Percentiles rank a stretch among this genome's conserved stretches.
These are phyloP conservation scores for Alternaria hordeiaustralica DNA, from an alignment of 2,329 filamentous ascomycete species.

Conservation along the genomic window DNA sequence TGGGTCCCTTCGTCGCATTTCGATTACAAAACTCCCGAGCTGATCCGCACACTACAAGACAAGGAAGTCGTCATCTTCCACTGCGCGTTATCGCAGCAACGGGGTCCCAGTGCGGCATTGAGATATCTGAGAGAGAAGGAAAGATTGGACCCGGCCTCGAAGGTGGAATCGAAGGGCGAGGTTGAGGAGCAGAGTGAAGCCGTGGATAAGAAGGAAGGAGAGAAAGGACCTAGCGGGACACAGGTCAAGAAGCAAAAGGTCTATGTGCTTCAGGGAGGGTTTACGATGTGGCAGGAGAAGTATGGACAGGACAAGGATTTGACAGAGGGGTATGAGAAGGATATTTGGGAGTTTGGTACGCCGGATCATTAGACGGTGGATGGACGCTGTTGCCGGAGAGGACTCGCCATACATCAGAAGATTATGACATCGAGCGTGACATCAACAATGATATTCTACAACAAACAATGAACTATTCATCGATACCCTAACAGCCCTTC, in stretches of 20 bases:
- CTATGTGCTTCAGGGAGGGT: constrained; percentile 82
- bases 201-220: constrained; percentile 23
- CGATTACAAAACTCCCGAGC: constrained; percentile 77
- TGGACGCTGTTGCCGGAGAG: fast-evolving
- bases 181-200: constrained; percentile 23
- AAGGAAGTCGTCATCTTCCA: constrained; percentile 92
- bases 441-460: not conserved
- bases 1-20: constrained; percentile 78
- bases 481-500: not conserved
- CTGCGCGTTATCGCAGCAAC: constrained; percentile 88
- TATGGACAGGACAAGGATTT: constrained; percentile 78
- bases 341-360: constrained; percentile 74
- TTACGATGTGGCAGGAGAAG: constrained; percentile 85
- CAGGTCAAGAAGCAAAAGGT: constrained; percentile 67
- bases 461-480: not conserved
- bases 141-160: constrained; percentile 48
- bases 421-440: not conserved
- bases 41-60: constrained; percentile 77
- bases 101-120: constrained; percentile 84
- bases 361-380: not conserved
- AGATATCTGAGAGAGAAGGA: constrained; percentile 77
- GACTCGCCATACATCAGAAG: not conserved
- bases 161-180: constrained; percentile 19
- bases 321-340: constrained; percentile 83
- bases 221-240: constrained; percentile 3